Evolutionary conservation across 2,329 filamentous ascomycete species (phyloP).

Genomic region (Fusarium kyushuense): DNA sequence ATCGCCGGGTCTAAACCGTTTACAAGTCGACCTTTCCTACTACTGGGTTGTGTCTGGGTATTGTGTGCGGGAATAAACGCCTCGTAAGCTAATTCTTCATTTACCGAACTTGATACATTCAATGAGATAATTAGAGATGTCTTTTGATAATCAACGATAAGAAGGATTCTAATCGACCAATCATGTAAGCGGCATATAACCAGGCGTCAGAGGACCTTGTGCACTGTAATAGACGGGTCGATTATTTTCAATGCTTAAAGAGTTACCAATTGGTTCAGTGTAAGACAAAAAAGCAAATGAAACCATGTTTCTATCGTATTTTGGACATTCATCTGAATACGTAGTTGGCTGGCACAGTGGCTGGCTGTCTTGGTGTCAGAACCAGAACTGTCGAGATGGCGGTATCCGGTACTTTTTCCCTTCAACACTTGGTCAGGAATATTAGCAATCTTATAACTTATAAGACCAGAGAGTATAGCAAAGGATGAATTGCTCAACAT

Average conservation of each 20-base stretch:
- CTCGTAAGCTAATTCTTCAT: neutral
- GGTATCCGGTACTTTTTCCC: neutral
- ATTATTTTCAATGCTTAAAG: neutral
- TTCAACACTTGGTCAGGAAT: neutral
- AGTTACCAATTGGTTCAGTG: neutral
- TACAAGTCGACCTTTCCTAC: constrained; percentile 4
- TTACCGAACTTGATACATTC: neutral
- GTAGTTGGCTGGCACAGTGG: neutral
- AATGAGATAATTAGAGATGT: neutral
- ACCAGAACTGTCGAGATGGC: too few relatives aligned
- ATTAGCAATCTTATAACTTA: neutral
- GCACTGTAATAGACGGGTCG: neutral
- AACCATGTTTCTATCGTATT: too few relatives aligned
- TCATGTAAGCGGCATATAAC: neutral
- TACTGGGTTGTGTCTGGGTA: constrained; percentile 9
- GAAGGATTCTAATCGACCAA: constrained; percentile 18
- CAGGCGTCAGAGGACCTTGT: neutral
- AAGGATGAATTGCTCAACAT: neutral
- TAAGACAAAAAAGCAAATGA: neutral
- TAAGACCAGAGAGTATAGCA: neutral
- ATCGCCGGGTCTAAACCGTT: constrained; percentile 33
- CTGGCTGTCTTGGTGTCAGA: neutral
- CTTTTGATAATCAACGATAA: constrained; percentile 8
- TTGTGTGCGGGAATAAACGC: neutral
- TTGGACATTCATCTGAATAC: neutral